Base-by-base conservation (phyloP, 352 stramenopile genomes). In the Phytophthora citrophthora region DNA sequence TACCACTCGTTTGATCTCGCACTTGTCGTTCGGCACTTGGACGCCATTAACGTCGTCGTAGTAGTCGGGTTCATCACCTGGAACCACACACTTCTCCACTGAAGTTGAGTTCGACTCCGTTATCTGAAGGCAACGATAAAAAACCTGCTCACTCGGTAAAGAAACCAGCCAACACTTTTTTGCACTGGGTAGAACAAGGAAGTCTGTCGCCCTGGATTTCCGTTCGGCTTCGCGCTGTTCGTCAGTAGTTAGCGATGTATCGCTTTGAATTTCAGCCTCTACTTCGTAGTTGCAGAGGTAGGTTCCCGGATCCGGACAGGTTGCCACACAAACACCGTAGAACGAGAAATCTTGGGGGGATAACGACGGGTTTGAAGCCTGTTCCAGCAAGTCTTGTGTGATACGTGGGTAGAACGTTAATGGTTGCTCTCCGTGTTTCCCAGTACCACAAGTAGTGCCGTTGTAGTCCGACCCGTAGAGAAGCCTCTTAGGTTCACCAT, bases 211-310 rank as follows among this genome's bases (percentile, higher is more conserved):
- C 31, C 79, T 77, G 0, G 47, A 57, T 38, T 89, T 73, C 8
- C 86, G 81, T 18, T 74, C 80, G 0, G 70, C 27, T 45, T 83
- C 81, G 20, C 79, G 74, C 8, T 71, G 64, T 11, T 47, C 52
- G 5, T 88, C 81, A 1, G 55, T 91, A 8, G 41, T 64, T 13
- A 86, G 49, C 6, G 77, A 65, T 0, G 63, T 32, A 54, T 89
- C 79, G 5, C 40, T 61, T 36, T 72, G 57, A 20, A 95, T 74
- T 23, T 71, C 54, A 7, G 74, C 71, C 63, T 93, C 86, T 27
- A 75, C 81, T 38, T 95, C 63, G 54, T 94, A 90, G 54, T 88
- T 86, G 67, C 87, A 95, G 20, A 95, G 81, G 56, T 89, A 92
- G 2, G 72, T 75, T 20, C 58, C 66, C 12, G 55, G 50, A 5